Conservation (phyloP, 495 filamentous ascomycete genomes). For the Hyphodiscus hymeniophilus region DNA sequence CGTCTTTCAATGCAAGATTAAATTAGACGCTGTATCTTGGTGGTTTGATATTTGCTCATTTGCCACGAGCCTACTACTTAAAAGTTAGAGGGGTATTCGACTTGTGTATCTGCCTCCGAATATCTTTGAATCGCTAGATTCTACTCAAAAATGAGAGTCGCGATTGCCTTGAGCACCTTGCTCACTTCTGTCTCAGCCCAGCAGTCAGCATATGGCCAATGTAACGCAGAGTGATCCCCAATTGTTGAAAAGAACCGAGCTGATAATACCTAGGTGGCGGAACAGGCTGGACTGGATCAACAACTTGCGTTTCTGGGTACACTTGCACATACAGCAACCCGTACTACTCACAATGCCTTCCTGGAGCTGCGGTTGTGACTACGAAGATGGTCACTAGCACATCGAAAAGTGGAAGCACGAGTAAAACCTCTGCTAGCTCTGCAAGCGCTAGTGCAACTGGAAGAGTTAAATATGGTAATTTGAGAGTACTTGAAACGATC, state of each 20-base stretch:
- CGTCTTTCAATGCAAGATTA: no score
- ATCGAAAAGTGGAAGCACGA: constrained; percentile 2
- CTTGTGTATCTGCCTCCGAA: no score
- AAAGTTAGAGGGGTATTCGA: no score
- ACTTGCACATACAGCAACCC: constrained; percentile 1
- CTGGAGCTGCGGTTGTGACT: not conserved
- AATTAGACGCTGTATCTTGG: no score
- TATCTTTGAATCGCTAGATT: no score
- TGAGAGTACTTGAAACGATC: not conserved
- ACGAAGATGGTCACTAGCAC: not conserved
- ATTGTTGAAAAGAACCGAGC: not conserved
- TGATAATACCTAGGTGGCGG: constrained; percentile 8
- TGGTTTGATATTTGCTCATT: no score
- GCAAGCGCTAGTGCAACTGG: not conserved
- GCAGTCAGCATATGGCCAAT: not conserved
- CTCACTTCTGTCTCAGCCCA: not conserved
- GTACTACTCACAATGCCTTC: constrained; percentile 25
- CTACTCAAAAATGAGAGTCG: no score
- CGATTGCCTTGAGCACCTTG: no score
- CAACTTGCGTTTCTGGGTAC: constrained; percentile 11
- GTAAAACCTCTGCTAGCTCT: constrained; percentile 9
- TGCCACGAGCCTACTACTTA: no score
- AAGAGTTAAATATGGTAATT: constrained; percentile 7
- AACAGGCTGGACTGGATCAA: constrained; percentile 9
- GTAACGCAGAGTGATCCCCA: not conserved